A percentile compares a stretch with the other conserved stretches of the same genome.
Conservation (phyloP, 2,329 filamentous ascomycete species). For the Cladophialophora psammophila region DNA sequence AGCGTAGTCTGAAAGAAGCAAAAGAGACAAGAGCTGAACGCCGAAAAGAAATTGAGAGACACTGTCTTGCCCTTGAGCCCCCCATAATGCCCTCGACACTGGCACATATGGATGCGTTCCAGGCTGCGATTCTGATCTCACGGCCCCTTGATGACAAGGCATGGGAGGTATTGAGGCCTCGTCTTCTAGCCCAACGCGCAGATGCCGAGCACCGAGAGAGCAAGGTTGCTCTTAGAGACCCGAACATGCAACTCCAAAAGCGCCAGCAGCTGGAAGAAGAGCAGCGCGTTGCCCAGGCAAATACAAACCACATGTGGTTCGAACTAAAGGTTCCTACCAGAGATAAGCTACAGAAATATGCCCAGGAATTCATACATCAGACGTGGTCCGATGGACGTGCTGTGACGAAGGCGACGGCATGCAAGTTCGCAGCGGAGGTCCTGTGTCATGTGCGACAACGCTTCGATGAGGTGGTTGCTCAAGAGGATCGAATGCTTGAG, state of each 20-base stretch:
- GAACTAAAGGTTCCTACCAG: conserved; percentile 72
- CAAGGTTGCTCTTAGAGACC: conserved; percentile 35
- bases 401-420: conserved; percentile 68
- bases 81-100: conserved; percentile 69
- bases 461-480: conserved; percentile 69
- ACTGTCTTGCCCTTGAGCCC: conserved; percentile 70
- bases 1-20: conserved; percentile 30
- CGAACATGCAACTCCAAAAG: conserved; percentile 54
- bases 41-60: conserved; percentile 73
- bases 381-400: conserved; percentile 70
- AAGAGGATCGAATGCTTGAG: conserved; percentile 61
- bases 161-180: conserved; percentile 73
- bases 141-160: conserved; percentile 71
- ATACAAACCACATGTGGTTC: conserved; percentile 74
- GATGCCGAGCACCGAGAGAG: conserved; percentile 67
- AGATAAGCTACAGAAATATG: conserved; percentile 69
- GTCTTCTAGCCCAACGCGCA: conserved; percentile 70
- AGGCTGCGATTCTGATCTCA: conserved; percentile 74
- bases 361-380: conserved; percentile 72
- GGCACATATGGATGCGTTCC: conserved; percentile 75
- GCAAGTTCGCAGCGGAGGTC: conserved; percentile 75
- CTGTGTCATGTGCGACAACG: conserved; percentile 70
- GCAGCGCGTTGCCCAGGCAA: conserved; percentile 63
- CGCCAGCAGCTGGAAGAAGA: conserved; percentile 57
- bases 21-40: conserved; percentile 55